phyloP scores from a whole-genome alignment of 169 alveolate genomes.

The Babesia bigemina region DNA sequence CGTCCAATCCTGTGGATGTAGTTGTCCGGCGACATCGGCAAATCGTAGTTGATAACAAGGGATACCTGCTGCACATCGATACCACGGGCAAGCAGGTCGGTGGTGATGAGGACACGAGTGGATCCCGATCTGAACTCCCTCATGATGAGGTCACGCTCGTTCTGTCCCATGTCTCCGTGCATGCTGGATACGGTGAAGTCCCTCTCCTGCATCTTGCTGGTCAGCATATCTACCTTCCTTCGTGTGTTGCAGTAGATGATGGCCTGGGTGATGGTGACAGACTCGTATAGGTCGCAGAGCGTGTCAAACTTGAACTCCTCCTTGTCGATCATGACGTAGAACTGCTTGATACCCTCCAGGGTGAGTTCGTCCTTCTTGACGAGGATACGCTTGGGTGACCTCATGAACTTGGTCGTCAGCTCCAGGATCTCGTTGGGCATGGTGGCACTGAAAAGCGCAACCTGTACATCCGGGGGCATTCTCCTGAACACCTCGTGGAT shows the following conservation, averaged over 20 bases:
- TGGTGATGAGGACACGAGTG: slow-evolving; percentile 97
- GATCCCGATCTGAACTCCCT: slow-evolving; percentile 97
- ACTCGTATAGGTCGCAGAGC: slow-evolving; percentile 93
- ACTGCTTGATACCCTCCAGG: slow-evolving; percentile 98
- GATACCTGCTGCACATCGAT: slow-evolving; percentile 98
- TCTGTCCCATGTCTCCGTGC: slow-evolving; percentile 98
- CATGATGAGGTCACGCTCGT: slow-evolving; percentile 96
- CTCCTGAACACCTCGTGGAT: slow-evolving; percentile 83
- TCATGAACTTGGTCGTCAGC: slow-evolving; percentile 94
- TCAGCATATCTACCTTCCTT: slow-evolving; percentile 92
- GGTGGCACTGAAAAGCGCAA: slow-evolving; percentile 96
- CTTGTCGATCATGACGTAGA: slow-evolving; percentile 95
- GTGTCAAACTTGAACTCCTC: slow-evolving; percentile 97
- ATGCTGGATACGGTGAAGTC: slow-evolving; percentile 96
- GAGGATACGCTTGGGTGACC: slow-evolving; percentile 94
- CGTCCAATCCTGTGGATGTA: slow-evolving; percentile 99
- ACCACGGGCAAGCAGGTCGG: slow-evolving; percentile 99
- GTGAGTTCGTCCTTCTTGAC: slow-evolving; percentile 98
- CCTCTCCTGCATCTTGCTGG: slow-evolving; percentile 92
- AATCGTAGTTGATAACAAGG: slow-evolving; percentile 97
- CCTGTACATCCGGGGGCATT: slow-evolving; percentile 82
- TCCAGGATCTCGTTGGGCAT: slow-evolving; percentile 96
- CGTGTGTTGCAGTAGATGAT: slow-evolving; percentile 98
- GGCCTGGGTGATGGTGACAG: slow-evolving; percentile 97
- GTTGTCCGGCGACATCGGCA: slow-evolving; percentile 95